phyloP scores from a whole-genome alignment of 2,329 filamentous ascomycete genomes.

The Fusarium sp. region DNA sequence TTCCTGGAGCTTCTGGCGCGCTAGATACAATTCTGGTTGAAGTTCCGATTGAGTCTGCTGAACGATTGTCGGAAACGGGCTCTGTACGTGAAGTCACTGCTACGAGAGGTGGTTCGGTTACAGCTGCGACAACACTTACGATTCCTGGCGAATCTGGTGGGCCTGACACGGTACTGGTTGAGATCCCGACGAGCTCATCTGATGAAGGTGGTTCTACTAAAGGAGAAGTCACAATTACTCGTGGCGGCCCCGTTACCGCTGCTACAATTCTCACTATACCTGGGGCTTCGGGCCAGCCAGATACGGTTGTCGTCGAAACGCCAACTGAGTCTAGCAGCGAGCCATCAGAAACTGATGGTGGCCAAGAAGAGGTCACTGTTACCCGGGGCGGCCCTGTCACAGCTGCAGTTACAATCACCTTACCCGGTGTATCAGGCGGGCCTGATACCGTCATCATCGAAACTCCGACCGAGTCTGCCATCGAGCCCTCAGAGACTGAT shows the following conservation, averaged over 20 bases:
- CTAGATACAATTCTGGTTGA: constrained; percentile 8
- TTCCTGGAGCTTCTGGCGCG: neutral
- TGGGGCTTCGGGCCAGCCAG: neutral
- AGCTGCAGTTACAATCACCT: neutral
- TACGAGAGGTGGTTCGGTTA: neutral
- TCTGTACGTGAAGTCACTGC: neutral
- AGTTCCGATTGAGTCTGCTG: neutral
- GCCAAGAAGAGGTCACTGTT: neutral
- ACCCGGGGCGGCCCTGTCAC: neutral
- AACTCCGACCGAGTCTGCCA: neutral
- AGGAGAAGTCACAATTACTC: neutral
- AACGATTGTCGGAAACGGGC: neutral
- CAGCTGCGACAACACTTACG: neutral
- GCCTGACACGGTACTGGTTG: constrained; percentile 3
- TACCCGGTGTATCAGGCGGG: neutral
- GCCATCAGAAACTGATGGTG: neutral
- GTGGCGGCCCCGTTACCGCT: neutral
- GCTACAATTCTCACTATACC: neutral
- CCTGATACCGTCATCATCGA: neutral
- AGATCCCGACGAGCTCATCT: neutral
- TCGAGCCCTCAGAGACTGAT: neutral
- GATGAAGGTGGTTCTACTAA: neutral
- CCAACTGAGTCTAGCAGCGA: neutral
- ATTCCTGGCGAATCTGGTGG: neutral
- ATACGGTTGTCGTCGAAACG: neutral